Evolutionary conservation across 306 rosid genomes (phyloP).

Genomic region (Malus domestica): ASM211411v1 NC_041797.1:19988001-19988500

Average conservation of each 20-base stretch:
- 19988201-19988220: no score
- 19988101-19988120: background rate
- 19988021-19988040: background rate
- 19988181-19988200: background rate
- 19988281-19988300: background rate
- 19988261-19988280: background rate
- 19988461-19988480: constrained; percentile 37
- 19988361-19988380: background rate
- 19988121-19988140: background rate
- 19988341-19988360: background rate
- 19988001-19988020: background rate
- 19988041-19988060: background rate
- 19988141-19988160: background rate
- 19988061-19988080: background rate
- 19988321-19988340: background rate
- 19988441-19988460: constrained; percentile 43
- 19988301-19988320: background rate
- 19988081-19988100: background rate
- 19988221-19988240: background rate
- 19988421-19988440: constrained; percentile 41
- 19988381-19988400: constrained; percentile 17
- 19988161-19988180: background rate
- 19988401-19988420: constrained; percentile 31
- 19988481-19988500: constrained; percentile 6
- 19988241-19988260: background rate